Evolutionary conservation across 768 basidiomycete genomes (phyloP), one percentile per base, ranked within the genome.

Genomic region (Amanita thiersii): DNA sequence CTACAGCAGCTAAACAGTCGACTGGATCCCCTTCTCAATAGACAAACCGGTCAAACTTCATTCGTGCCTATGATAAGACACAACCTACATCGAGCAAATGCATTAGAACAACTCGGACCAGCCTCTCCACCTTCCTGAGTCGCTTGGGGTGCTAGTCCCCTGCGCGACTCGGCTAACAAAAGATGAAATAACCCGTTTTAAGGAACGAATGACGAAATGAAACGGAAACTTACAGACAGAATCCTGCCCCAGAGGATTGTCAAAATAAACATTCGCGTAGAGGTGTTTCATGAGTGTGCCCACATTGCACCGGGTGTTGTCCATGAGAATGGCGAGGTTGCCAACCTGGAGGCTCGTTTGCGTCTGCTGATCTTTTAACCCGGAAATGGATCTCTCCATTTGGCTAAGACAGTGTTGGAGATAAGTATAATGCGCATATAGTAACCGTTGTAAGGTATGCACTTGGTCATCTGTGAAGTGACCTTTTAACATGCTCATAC

Each of bases 221-320:
- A 7, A 28, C 26, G 7, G 7, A 28, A 28, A 28, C 26, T 28
- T n/a, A 28, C 26, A 28, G 26, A n/a, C n/a, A 28, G 7, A n/a
- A 7, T 28, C 26, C 26, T 28, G 26, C n/a, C n/a, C 26, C n/a
- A 7, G 7, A n/a, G 7, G 26, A 7, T 7, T 28, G 26, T n/a
- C n/a, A n/a, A n/a, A 28, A 28, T n/a, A 28, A 7, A 28, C 26
- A 7, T 28, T 7, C n/a, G 3, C 34, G n/a, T 43, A 32, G 15
- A 43, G 9, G 15, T 24, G 21, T 11, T 36, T 25, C 20, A 31
- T 20, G 7, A 43, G 7, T 5, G 41, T 14, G 17, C 28, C 18
- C 33, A 43, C 15, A 18, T 36, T 28, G 14, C 33, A 34, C 9
- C 41, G 20, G 10, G 33, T 36, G 14, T 26, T 43, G 17, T 43